phyloP scores from a whole-genome alignment of 2,329 filamentous ascomycete genomes.

The Alternaria burnsii region DNA sequence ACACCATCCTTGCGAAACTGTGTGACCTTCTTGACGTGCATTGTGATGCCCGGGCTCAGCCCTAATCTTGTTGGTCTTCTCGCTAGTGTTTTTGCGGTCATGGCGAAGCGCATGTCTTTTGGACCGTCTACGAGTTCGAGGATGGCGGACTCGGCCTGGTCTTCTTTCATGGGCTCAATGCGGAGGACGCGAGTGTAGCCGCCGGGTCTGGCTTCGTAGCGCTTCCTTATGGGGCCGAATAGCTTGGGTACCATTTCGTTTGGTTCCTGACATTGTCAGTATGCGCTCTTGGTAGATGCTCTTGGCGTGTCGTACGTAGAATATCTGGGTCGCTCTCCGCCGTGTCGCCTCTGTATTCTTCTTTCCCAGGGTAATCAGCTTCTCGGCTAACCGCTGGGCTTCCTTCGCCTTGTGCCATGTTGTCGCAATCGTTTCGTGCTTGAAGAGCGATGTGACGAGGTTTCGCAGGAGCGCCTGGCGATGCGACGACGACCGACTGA shows the following conservation, averaged over 20 bases:
- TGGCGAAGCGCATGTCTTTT: constrained; percentile 90
- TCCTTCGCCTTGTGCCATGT: constrained; percentile 98
- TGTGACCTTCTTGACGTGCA: constrained; percentile 86
- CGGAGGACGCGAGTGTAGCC: constrained; percentile 95
- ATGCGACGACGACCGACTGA: constrained; percentile 85
- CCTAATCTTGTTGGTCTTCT: constrained; percentile 63
- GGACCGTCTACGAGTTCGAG: constrained; percentile 95
- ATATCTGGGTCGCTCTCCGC: constrained; percentile 77
- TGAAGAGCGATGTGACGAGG: constrained; percentile 91
- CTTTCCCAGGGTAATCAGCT: constrained; percentile 93
- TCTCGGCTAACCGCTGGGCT: constrained; percentile 90
- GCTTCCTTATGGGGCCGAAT: constrained; percentile 80
- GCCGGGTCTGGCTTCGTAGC: constrained; percentile 81
- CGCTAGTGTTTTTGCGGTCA: constrained; percentile 87
- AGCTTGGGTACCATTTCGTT: constrained; percentile 81
- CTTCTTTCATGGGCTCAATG: constrained; percentile 85
- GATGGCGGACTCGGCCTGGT: constrained; percentile 89
- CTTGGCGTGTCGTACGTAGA: constrained; percentile 77
- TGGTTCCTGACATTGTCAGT: constrained; percentile 64
- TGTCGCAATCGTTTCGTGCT: constrained; percentile 91
- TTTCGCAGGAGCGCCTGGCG: constrained; percentile 93
- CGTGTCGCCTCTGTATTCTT: constrained; percentile 85
- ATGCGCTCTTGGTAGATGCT: constrained; percentile 14
- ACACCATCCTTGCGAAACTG: constrained; percentile 73
- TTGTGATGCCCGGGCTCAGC: constrained; percentile 74